Percentiles rank a stretch among this genome's conserved stretches.
Conservation (phyloP, 371 early-diverging fungal species). For the Vairimorpha apis region DNA sequence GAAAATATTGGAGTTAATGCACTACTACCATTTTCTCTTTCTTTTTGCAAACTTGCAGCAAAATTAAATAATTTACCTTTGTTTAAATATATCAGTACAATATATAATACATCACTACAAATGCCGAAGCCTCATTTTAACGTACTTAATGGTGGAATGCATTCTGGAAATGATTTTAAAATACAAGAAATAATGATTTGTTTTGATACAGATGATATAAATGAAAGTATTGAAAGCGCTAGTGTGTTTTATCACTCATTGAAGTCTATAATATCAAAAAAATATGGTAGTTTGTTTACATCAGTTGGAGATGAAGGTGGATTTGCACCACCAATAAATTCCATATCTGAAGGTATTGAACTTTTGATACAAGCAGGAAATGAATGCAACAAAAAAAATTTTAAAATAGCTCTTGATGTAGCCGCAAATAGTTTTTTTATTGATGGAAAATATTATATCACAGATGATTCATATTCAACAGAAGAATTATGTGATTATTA, state of each 20-base stretch:
- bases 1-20: constrained; percentile 83
- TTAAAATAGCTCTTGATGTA: constrained; percentile 90
- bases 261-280: constrained; percentile 82
- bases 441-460: constrained; percentile 83
- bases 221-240: constrained; percentile 46
- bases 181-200: constrained; percentile 99
- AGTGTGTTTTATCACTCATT: constrained; percentile 85
- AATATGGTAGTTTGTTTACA: constrained; percentile 78
- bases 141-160: constrained; percentile 96
- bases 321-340: constrained; percentile 95
- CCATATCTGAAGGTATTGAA: constrained; percentile 79
- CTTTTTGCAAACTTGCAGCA: constrained; percentile 86
- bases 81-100: constrained; percentile 77
- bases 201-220: constrained; percentile 34
- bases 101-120: constrained; percentile 68
- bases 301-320: constrained; percentile 99
- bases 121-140: constrained; percentile 94
- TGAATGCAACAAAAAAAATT: constrained; percentile 79
- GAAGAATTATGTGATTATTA: constrained; percentile 76
- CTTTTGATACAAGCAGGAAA: constrained; percentile 77
- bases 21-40: constrained; percentile 88
- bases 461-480: constrained; percentile 78
- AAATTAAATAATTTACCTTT: constrained; percentile 77
- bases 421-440: constrained; percentile 72
- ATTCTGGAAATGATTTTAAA: constrained; percentile 94